Conservation (phyloP, 441 rosid species). For the Jatropha multifida region DNA sequence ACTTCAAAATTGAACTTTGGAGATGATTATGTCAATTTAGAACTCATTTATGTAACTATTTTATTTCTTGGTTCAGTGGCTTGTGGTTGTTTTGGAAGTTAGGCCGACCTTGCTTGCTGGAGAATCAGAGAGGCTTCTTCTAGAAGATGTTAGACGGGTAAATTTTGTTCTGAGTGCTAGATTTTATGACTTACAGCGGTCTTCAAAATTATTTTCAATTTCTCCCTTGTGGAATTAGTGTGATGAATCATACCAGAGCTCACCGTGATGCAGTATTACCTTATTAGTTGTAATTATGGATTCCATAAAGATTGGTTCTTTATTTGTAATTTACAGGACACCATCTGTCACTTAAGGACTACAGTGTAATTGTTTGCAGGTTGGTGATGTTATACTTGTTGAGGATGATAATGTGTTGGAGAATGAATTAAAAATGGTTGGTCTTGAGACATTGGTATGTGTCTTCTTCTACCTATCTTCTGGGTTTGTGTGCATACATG, state of each 20-base stretch:
- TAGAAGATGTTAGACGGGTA: constrained; percentile 66
- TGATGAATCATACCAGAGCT: not conserved
- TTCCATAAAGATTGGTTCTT: not conserved
- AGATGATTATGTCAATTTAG: not conserved
- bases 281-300: not conserved
- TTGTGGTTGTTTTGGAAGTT: constrained; percentile 65
- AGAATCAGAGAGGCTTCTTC: constrained; percentile 72
- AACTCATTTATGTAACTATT: not conserved
- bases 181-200: not conserved
- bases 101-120: constrained; percentile 82
- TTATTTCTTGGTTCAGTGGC: constrained; percentile 50
- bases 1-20: not conserved
- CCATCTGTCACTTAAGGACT: constrained; percentile 6
- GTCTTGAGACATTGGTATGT: constrained; percentile 84
- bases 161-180: not conserved
- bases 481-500: not conserved
- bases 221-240: not conserved
- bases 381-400: constrained; percentile 89
- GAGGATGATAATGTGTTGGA: constrained; percentile 61
- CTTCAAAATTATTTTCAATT: not conserved
- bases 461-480: constrained; percentile 6
- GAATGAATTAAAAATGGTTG: constrained; percentile 57
- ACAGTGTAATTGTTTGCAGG: constrained; percentile 39
- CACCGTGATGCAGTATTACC: not conserved
- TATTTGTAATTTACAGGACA: not conserved